Conservation (phyloP, 1,139 yeast genomes). For the Geotrichum klebahnii region DNA sequence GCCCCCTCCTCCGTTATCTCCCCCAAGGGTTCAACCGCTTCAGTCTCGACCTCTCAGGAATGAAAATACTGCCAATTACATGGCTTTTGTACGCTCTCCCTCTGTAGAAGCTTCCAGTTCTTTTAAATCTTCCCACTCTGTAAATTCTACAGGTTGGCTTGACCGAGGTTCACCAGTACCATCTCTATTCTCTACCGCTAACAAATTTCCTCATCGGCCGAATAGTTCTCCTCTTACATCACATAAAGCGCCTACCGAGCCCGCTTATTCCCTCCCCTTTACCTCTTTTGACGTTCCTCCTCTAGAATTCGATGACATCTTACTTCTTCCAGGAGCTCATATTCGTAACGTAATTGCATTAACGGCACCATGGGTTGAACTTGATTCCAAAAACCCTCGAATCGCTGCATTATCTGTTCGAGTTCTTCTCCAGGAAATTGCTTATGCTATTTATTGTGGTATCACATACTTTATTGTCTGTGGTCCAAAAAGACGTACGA, state of each 20-base stretch:
- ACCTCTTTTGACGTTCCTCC: constrained; percentile 20
- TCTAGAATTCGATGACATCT: constrained; percentile 32
- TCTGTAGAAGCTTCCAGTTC: constrained; percentile 19
- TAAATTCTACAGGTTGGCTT: constrained; percentile 3
- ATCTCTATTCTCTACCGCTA: constrained; percentile 13
- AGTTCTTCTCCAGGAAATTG: constrained; percentile 52
- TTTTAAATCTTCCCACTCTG: constrained; percentile 12
- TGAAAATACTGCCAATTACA: constrained; percentile 11
- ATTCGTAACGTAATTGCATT: constrained; percentile 47
- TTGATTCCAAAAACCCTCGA: constrained; percentile 49
- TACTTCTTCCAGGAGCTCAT: constrained; percentile 40
- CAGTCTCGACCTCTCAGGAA: constrained; percentile 15
- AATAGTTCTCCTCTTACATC: constrained; percentile 12
- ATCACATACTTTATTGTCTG: constrained; percentile 50
- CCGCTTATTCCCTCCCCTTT: constrained; percentile 12
- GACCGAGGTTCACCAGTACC: constrained; percentile 20
- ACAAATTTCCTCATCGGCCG: neutral
- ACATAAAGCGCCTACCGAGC: neutral
- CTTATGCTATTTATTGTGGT: constrained; percentile 56
- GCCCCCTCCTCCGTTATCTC: constrained; percentile 16
- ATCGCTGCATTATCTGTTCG: constrained; percentile 52
- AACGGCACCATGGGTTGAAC: constrained; percentile 60
- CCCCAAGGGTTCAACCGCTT: constrained; percentile 10
- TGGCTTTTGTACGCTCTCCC: constrained; percentile 10
- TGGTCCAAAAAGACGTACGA: constrained; percentile 56